Evolutionary conservation across 495 filamentous ascomycete species (phyloP).

Genomic region (Penicillium bialowiezense): DNA sequence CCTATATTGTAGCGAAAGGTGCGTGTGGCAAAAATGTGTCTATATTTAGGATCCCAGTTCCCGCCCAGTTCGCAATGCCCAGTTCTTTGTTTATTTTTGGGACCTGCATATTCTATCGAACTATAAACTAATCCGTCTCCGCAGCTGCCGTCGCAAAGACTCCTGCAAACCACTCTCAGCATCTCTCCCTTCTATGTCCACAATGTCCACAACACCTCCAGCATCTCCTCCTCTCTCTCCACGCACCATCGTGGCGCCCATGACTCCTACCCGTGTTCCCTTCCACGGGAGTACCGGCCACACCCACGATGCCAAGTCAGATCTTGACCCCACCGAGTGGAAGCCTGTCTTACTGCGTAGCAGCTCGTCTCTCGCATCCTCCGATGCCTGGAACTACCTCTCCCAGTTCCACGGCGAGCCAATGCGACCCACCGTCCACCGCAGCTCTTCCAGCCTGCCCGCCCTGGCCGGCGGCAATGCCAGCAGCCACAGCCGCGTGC

Average conservation of each 20-base stretch:
- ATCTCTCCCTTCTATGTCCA: constrained; percentile 24
- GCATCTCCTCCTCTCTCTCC: constrained; percentile 37
- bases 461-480: constrained; percentile 26
- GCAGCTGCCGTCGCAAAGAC: constrained; percentile 53
- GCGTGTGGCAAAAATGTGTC: constrained; percentile 13
- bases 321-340: constrained; percentile 58
- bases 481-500: constrained; percentile 15
- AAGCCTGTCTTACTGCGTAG: constrained; percentile 47
- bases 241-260: constrained; percentile 42
- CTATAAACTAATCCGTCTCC: constrained; percentile 6
- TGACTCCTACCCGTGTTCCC: constrained; percentile 39
- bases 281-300: constrained; percentile 40
- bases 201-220: constrained; percentile 25
- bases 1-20: constrained; percentile 57
- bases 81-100: not conserved
- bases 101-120: constrained; percentile 5
- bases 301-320: constrained; percentile 39
- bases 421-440: constrained; percentile 22
- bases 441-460: constrained; percentile 35
- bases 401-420: constrained; percentile 44
- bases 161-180: constrained; percentile 48
- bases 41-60: constrained; percentile 9
- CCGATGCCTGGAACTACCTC: constrained; percentile 50
- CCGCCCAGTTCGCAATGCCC: not conserved
- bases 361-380: constrained; percentile 30